Evolutionary conservation across 441 rosid species (phyloP), one percentile per base, ranked within the genome.

Genomic region (Macaranga tanarius): DNA sequence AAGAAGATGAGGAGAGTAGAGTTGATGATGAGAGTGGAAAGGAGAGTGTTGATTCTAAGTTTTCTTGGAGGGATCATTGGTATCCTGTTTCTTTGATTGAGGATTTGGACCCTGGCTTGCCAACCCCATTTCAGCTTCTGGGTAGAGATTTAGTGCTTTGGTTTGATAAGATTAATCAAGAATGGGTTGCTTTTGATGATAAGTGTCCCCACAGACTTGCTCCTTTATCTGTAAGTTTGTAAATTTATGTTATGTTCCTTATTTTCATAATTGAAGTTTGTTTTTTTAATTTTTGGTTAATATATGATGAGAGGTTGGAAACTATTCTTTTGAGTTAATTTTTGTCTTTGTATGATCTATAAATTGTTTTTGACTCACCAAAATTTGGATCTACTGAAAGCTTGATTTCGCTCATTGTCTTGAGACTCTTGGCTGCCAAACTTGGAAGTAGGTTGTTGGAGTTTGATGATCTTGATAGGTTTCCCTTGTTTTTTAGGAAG

Each of bases 61-160:
- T 92, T 58, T 76, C 85, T 48, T 92, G 96, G 97, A 87, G 87
- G 80, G 96, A 92, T 79, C 95, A 92, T 57, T 92, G 97, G 97
- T 90, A 92, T 74, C 95, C 93, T 7, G 91, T 90, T 84, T 92
- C 97, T 66, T 80, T 90, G 63, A 73, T 89, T 22, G 95, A 89
- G 75, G 95, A 92, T 77, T 83, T 90, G 89, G 91, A 90, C 75
- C 93, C 87, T 66, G 61, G 63, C 59, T 73, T 73, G 65, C 96
- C 96, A 0, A 89, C 91, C 56, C 90, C 83, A 15, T 90, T 92
- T 63, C 96, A 92, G 88, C 96, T 92, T 75, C 84, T 92, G 78
- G 96, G 92, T 81, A 84, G 90, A 60, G 95, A 92, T 74, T 84
- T 90, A 23, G 97, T 89, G 76, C 83, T 92, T 59, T 92, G 96